Base-by-base conservation (phyloP, 2,329 filamentous ascomycete species). In the Arthrobotrys iridis region DNA sequence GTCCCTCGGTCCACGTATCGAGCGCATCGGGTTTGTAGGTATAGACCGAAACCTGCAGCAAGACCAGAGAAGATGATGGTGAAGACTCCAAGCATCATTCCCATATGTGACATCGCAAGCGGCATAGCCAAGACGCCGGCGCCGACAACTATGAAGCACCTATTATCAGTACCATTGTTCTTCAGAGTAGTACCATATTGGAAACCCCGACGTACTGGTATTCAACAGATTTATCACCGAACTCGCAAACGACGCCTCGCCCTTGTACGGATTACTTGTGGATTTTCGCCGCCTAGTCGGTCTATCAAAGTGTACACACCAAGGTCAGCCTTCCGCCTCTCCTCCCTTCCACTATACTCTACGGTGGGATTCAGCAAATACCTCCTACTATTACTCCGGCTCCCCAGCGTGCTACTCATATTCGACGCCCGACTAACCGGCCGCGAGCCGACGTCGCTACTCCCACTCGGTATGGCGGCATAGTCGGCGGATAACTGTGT, bases 181-280 rank as follows among this genome's bases (percentile, higher is more conserved):
- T n/a, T n/a, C n/a, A 26, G 59, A 22, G 28, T 7, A 30, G 37
- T 40, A 35, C 8, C 35, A 37, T 10, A 43, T 3, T n/a, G n/a
- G n/a, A n/a, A n/a, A n/a, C n/a, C n/a, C 40, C 28, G 26, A 67
- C 88, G 72, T 86, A 95, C 92, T 99, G 15, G 95, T 99, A 83
- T 99, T 99, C 77, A 98, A 86, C 77, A 99, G 86, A 82, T 99
- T 99, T 83, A 98, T 91, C 78, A 95, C 91, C 81, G 93, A 97
- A 84, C 93, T 97, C 63, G 90, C 82, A 88, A 92, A 96, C 79
- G 92, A 91, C 79, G 95, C 95, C 81, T 93, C 88, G 64, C 95
- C 93, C 74, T 82, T 79, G 83, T 80, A 79, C 13, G 62, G 48
- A 55, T 67, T 67, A 24, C 70, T 74, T 13, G 37, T 66, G 26